Evolutionary conservation across 768 basidiomycete genomes (phyloP).

Genomic region (Agaricus subrufescens): DNA sequence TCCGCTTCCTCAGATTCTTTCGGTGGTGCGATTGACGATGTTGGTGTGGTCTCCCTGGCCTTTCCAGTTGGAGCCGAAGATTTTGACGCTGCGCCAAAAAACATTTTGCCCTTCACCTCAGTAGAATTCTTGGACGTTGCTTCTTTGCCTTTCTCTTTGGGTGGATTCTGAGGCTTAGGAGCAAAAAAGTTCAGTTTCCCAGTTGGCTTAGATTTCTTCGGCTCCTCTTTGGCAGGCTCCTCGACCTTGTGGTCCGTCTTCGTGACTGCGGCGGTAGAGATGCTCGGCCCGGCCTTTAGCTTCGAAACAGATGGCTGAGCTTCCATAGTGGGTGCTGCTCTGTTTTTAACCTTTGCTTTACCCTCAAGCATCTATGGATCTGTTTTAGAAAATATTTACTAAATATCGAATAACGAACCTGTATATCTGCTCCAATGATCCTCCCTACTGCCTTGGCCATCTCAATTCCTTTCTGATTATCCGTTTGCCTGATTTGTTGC

Average conservation of each 20-base stretch:
- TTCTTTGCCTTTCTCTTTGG: conserved; percentile 22
- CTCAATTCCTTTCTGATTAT: conserved; percentile 37
- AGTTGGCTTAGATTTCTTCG: conserved; percentile 13
- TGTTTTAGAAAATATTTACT: neutral
- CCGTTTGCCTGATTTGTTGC: conserved; percentile 32
- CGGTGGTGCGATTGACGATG: neutral
- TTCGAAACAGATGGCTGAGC: conserved; percentile 17
- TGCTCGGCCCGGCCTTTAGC: conserved; percentile 6
- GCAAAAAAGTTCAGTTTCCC: conserved; percentile 12
- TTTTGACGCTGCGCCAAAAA: conserved; percentile 9
- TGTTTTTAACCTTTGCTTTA: conserved; percentile 17
- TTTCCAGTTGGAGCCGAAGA: conserved; percentile 14
- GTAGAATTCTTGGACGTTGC: conserved; percentile 15
- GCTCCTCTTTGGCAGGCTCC: conserved; percentile 3
- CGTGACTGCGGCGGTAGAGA: neutral
- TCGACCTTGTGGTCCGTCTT: conserved; percentile 18
- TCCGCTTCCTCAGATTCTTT: conserved; percentile 29
- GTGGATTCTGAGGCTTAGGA: conserved; percentile 13
- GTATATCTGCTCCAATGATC: conserved; percentile 32
- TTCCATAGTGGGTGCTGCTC: conserved; percentile 42
- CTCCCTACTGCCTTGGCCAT: conserved; percentile 42
- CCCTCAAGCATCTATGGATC: conserved; percentile 15
- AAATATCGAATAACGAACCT: conserved; percentile 28
- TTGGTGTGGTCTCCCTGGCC: conserved; percentile 13
- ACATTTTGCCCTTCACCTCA: conserved; percentile 17